Conservation (phyloP, 2,329 filamentous ascomycete species). For the Macrophomina pseudophaseolina region DNA sequence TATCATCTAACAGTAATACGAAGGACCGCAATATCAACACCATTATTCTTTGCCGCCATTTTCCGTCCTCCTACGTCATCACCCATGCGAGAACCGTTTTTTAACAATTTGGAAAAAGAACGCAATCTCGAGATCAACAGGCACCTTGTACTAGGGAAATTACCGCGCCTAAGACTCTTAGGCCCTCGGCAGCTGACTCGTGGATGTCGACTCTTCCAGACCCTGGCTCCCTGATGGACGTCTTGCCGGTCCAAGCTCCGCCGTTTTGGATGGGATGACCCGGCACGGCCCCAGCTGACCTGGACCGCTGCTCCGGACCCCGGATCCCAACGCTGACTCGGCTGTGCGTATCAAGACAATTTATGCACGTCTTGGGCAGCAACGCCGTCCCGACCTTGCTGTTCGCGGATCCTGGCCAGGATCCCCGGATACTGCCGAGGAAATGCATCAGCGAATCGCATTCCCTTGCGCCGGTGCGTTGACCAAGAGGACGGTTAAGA, state of each 20-base stretch:
- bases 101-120: conserved; percentile 15
- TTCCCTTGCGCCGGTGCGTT: neutral
- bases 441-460: conserved; percentile 4
- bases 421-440: conserved; percentile 50
- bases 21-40: conserved; percentile 26
- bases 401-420: conserved; percentile 47
- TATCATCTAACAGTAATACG: conserved; percentile 25
- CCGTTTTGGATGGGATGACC: conserved; percentile 19
- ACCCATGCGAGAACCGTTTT: conserved; percentile 13
- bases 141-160: conserved; percentile 4
- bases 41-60: conserved; percentile 22
- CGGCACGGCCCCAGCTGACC: conserved; percentile 25
- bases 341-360: conserved; percentile 20
- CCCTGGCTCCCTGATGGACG: conserved; percentile 16
- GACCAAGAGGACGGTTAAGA: conserved; percentile 15
- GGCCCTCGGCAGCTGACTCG: conserved; percentile 16
- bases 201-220: conserved; percentile 17
- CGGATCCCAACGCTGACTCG: conserved; percentile 24
- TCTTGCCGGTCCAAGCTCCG: conserved; percentile 16
- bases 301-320: conserved; percentile 24
- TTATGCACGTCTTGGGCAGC: conserved; percentile 16
- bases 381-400: conserved; percentile 36
- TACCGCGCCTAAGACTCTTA: conserved; percentile 9
- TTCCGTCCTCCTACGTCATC: conserved; percentile 20
- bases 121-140: conserved; percentile 14